These are phyloP conservation scores for Plicaturopsis crispa DNA, from an alignment of 768 basidiomycete genomes.

Conservation along the genomic window DNA sequence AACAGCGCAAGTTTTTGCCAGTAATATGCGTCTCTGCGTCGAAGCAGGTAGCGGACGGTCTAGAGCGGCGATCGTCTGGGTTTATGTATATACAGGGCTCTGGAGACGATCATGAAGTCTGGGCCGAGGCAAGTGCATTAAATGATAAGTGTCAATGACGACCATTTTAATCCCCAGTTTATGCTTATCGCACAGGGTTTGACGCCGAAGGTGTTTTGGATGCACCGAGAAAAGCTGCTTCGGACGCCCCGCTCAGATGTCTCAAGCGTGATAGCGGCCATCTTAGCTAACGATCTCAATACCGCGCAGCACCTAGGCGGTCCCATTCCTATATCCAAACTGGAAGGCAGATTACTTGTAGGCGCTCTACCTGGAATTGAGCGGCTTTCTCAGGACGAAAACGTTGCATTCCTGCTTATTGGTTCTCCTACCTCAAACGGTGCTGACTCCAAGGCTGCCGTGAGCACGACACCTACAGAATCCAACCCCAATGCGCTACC, in stretches of 20 bases:
- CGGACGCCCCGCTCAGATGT: neutral
- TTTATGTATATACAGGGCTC: constrained; percentile 90
- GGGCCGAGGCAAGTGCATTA: constrained; percentile 82
- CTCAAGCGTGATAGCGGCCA: constrained; percentile 1
- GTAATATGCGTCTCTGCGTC: constrained; percentile 87
- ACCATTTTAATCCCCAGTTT: neutral
- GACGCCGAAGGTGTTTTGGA: constrained; percentile 70
- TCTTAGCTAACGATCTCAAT: no score
- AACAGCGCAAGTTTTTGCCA: constrained; percentile 42
- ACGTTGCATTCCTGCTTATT: no score
- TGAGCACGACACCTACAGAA: no score
- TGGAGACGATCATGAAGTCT: constrained; percentile 91
- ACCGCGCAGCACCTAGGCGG: no score
- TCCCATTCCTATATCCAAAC: constrained; percentile 24
- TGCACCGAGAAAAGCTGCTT: neutral
- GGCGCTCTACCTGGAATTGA: constrained; percentile 24
- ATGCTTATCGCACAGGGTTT: constrained; percentile 75
- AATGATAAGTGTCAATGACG: no score
- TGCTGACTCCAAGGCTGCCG: no score
- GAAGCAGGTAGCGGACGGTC: constrained; percentile 50
- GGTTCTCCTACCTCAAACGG: no score
- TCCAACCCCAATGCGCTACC: no score
- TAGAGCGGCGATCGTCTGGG: constrained; percentile 56
- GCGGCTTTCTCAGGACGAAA: no score
- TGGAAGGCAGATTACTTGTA: constrained; percentile 35